Evolutionary conservation across 2,329 filamentous ascomycete genomes (phyloP), one percentile per base, ranked within the genome.

Genomic region (Pyrenochaeta sp.): DNA sequence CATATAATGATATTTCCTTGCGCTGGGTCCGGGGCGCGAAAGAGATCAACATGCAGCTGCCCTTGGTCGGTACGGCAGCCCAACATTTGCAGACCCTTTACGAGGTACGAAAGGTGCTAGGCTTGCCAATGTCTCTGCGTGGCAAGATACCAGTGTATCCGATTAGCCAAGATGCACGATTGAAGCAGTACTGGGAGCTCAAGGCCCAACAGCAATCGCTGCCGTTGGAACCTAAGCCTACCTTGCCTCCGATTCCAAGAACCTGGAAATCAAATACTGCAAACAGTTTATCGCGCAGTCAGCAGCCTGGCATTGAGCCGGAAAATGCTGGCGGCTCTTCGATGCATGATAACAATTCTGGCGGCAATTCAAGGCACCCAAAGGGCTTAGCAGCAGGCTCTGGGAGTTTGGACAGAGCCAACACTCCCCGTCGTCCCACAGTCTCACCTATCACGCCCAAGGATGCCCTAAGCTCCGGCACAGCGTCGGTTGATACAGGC

Each of bases 121-220:
- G 58, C 19, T 56, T 56, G 39, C 34, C 59, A 0, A 28, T 62
- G 12, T 62, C 64, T 0, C 61, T 62, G 10, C 44, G 59, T 48
- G 64, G 60, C 10, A 37, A 45, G 6, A 44, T 65, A 6, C 68
- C 66, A 5, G 2, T 57, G 4, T 68, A 70, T 49, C 56, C 67
- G 2, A 45, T 58, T 19, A 54, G 44, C 25, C 47, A 36, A 1
- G 32, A 64, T 28, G 4, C 22, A 2, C n/a, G 48, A 1, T 12
- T 65, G 15, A 52, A 52, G 44, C 32, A 52, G 19, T 64, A 52
- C 30, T 64, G 58, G 54, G 50, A 54, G 2, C 2, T 3, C 13
- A 19, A n/a, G 13, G 36, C 36, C 13, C 36, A 36, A 10, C 1
- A 56, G 42, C 34, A 7, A 24, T 19, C 27, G n/a, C 47, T 24